Evolutionary conservation across 2,329 filamentous ascomycete species (phyloP).

Genomic region (Cladophialophora bantiana): DNA sequence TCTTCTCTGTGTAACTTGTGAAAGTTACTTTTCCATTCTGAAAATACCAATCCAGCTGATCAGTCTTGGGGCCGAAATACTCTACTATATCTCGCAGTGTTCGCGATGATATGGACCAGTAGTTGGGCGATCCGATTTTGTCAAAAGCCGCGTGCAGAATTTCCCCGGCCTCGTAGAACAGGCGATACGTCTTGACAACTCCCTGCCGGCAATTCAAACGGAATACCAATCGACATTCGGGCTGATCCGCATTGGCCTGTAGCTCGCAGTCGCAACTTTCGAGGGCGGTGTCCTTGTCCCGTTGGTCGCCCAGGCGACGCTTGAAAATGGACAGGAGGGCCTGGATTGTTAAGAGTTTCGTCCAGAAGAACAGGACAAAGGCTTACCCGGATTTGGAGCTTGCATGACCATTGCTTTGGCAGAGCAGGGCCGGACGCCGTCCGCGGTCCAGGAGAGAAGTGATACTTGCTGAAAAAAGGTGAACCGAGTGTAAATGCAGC

Average conservation of each 20-base stretch:
- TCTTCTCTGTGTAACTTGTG: slow-evolving; percentile 71
- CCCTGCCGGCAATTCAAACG: slow-evolving; percentile 69
- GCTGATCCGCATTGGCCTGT: slow-evolving; percentile 62
- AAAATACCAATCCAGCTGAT: slow-evolving; percentile 68
- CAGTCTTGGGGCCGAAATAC: slow-evolving; percentile 69
- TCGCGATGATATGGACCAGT: slow-evolving; percentile 65
- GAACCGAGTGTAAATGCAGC: slow-evolving; percentile 64
- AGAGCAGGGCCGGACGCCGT: slow-evolving; percentile 17
- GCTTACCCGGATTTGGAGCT: slow-evolving; percentile 39
- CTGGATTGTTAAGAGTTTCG: slow-evolving; percentile 43
- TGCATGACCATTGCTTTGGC: slow-evolving; percentile 38
- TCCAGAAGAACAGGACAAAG: neutral
- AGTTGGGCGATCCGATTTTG: slow-evolving; percentile 60
- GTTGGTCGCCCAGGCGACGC: slow-evolving; percentile 60
- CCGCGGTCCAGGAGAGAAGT: slow-evolving; percentile 51
- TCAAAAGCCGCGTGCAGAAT: slow-evolving; percentile 71
- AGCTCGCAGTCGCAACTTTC: slow-evolving; percentile 68
- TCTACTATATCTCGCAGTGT: slow-evolving; percentile 68
- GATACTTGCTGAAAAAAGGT: slow-evolving; percentile 65
- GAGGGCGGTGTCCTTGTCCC: slow-evolving; percentile 65
- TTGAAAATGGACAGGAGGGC: slow-evolving; percentile 69
- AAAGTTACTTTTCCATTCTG: slow-evolving; percentile 66
- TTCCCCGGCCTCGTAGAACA: slow-evolving; percentile 68
- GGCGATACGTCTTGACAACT: slow-evolving; percentile 69
- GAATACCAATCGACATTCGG: slow-evolving; percentile 67